Percentiles rank a stretch among this genome's conserved stretches.
Evolutionary conservation across 1,139 yeast genomes (phyloP).

Genomic region (Magnusiomyces sp.): DNA sequence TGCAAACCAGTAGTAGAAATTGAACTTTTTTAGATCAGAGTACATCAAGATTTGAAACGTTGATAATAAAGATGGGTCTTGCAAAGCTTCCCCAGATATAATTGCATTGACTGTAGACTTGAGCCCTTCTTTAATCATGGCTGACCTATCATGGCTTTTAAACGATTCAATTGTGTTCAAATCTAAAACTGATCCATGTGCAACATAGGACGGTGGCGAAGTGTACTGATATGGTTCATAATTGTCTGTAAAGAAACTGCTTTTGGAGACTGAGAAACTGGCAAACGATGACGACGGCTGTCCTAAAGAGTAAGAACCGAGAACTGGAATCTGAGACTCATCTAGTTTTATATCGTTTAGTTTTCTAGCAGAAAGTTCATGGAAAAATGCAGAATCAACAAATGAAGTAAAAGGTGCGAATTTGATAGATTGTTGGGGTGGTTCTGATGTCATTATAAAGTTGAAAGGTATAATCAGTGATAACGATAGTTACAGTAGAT

Average conservation of each 20-base stretch:
- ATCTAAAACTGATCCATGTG: constrained; percentile 44
- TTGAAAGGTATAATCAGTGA: too few relatives aligned
- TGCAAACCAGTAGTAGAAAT: constrained; percentile 84
- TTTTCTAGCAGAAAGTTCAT: constrained; percentile 57
- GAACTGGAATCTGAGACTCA: constrained; percentile 37
- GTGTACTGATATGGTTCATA: not conserved
- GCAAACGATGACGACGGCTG: constrained; percentile 20
- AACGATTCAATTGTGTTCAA: constrained; percentile 83
- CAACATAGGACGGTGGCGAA: constrained; percentile 6
- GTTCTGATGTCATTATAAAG: too few relatives aligned
- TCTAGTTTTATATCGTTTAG: constrained; percentile 59
- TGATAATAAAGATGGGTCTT: constrained; percentile 37
- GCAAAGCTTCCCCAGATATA: constrained; percentile 28
- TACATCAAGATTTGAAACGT: constrained; percentile 57
- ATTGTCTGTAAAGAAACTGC: constrained; percentile 20
- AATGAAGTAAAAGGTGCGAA: constrained; percentile 59
- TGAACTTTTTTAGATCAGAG: constrained; percentile 83
- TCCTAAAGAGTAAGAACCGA: constrained; percentile 41
- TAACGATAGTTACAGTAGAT: too few relatives aligned
- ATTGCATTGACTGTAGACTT: constrained; percentile 27
- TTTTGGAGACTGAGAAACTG: constrained; percentile 18
- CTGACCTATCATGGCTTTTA: constrained; percentile 54
- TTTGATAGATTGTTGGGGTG: constrained; percentile 16
- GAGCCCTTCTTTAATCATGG: constrained; percentile 45
- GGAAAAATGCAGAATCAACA: constrained; percentile 81